Conservation (phyloP, 2,329 filamentous ascomycete genomes). For the Chaetomiaceae sp. region DNA sequence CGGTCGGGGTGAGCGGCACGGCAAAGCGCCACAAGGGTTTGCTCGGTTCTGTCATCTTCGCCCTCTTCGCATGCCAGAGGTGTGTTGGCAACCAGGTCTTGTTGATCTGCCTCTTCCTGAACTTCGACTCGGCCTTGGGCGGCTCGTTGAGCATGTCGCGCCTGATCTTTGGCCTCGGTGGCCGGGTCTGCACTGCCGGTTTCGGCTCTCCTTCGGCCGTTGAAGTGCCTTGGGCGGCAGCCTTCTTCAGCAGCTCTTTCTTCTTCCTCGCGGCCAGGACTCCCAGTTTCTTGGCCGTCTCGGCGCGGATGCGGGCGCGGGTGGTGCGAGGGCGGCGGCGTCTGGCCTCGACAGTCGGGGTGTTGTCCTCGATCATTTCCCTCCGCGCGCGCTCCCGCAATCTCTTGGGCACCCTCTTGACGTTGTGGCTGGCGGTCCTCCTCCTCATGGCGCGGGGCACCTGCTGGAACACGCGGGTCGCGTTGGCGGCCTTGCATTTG, state of each 20-base stretch:
- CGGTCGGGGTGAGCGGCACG: constrained; percentile 76
- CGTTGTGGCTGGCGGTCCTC: constrained; percentile 91
- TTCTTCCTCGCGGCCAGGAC: constrained; percentile 55
- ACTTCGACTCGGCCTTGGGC: constrained; percentile 56
- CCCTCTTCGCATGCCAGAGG: constrained; percentile 86
- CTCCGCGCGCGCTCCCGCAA: constrained; percentile 62
- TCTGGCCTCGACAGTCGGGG: constrained; percentile 66
- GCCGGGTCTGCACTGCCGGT: constrained; percentile 35
- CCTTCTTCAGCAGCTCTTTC: constrained; percentile 39
- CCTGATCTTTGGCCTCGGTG: constrained; percentile 60
- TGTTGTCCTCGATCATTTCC: constrained; percentile 87
- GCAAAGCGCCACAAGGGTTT: constrained; percentile 87
- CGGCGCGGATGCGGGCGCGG: constrained; percentile 60
- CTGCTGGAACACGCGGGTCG: constrained; percentile 80
- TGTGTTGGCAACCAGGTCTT: constrained; percentile 97
- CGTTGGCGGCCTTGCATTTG: constrained; percentile 57
- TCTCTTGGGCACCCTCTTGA: constrained; percentile 77
- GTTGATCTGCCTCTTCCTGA: constrained; percentile 75
- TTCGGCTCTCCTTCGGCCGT: constrained; percentile 18
- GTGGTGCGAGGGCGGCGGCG: constrained; percentile 57
- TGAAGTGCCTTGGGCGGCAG: constrained; percentile 25
- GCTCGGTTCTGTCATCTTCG: constrained; percentile 76
- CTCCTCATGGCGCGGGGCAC: constrained; percentile 80
- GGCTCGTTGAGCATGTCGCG: constrained; percentile 63
- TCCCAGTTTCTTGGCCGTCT: constrained; percentile 68